Base-by-base conservation (phyloP, 176 grass and related monocot species). In the Oryza glumipatula region DNA sequence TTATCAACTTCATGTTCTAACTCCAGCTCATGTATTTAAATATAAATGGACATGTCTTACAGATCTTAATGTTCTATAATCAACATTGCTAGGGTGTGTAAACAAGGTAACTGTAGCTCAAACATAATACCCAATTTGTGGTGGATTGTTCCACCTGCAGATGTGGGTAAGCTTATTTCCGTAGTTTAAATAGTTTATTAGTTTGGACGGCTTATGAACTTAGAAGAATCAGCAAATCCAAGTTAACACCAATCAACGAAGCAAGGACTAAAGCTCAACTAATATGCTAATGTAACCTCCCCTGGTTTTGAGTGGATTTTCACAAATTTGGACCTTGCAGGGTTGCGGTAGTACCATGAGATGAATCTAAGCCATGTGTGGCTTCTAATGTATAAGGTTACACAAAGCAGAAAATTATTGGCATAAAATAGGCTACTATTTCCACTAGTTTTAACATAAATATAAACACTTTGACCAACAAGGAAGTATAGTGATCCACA, bases 1-100 rank as follows among this genome's bases (percentile, higher is more conserved):
- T 67, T 77, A 77, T 58, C 73, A 58, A 58, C 65, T 77, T 76
- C 65, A 84, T 84, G 52, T 58, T 72, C 54, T 64, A 61, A n/a
- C 24, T 64, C 26, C 23, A 73, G 16, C 15, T 73, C 36, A 28
- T 80, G 11, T 65, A 33, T 30, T 85, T 75, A 64, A 51, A 76
- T 81, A 48, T 70, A 11, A 70, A 76, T 47, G 74, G 49, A 39
- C 49, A 63, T 49, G 73, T 19, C 77, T 78, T 46, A 61, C 60
- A 74, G 16, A 7, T 17, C n/a, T 23, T 32, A 68, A 49, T 74
- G 4, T 79, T 73, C 46, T 19, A 74, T 52, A 68, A 84, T 79
- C 82, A 68, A 35, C 17, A 73, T 70, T 58, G 7, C 22, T 54
- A 56, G 38, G 19, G 48, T 17, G 72, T 76, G 61, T 30, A 68